A percentile compares a stretch with the other conserved stretches of the same genome.
These are phyloP conservation scores for Flagelloscypha sp. DNA, from an alignment of 768 basidiomycete species.

Conservation along the genomic window DNA sequence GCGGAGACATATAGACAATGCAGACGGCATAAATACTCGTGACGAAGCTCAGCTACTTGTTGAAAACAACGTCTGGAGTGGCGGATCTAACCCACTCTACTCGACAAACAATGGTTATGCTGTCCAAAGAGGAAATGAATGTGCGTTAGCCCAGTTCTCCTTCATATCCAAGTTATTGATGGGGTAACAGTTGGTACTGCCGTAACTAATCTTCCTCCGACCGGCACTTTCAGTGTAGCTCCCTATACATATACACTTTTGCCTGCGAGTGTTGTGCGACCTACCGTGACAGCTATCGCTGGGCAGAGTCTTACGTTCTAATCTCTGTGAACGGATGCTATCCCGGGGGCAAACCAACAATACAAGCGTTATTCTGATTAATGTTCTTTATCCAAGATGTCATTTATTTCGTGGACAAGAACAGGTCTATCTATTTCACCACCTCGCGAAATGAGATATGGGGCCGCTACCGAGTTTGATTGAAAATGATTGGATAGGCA, in stretches of 20 bases:
- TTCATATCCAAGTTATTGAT: background rate
- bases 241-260: slow-evolving; percentile 27
- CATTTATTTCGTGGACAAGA: too few relatives aligned
- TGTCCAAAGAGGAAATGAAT: slow-evolving; percentile 25
- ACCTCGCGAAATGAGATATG: too few relatives aligned
- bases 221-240: slow-evolving; percentile 23
- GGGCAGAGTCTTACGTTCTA: slow-evolving; percentile 24
- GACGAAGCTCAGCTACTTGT: slow-evolving; percentile 38
- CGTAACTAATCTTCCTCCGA: slow-evolving; percentile 24
- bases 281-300: slow-evolving; percentile 21
- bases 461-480: too few relatives aligned
- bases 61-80: slow-evolving; percentile 39
- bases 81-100: slow-evolving; percentile 32
- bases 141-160: background rate
- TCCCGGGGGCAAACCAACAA: too few relatives aligned
- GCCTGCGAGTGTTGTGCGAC: slow-evolving; percentile 17
- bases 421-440: too few relatives aligned
- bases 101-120: slow-evolving; percentile 33
- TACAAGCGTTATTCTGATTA: too few relatives aligned
- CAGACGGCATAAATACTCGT: slow-evolving; percentile 37
- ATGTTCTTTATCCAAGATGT: too few relatives aligned
- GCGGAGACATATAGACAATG: too few relatives aligned
- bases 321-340: too few relatives aligned
- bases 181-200: slow-evolving; percentile 21
- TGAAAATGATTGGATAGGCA: too few relatives aligned